A percentile compares a stretch with the other conserved stretches of the same genome.
These are phyloP conservation scores for Pseudocercospora fuligena DNA, from an alignment of 2,329 filamentous ascomycete genomes.

Conservation along the genomic window DNA sequence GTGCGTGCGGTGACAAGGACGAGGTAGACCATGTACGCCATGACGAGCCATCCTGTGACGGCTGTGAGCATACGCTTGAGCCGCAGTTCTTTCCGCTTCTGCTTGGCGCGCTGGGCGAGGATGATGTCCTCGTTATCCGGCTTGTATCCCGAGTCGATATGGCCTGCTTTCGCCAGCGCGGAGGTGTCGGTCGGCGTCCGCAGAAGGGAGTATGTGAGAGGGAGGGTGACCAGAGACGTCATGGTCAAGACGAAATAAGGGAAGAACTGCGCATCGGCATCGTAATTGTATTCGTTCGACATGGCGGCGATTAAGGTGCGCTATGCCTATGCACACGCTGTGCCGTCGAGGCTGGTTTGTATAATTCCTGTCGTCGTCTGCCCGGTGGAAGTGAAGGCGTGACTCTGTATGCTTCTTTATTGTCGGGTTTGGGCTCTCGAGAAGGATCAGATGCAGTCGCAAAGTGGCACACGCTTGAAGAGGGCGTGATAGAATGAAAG, in stretches of 20 bases:
- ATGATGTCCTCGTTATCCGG: constrained; percentile 84
- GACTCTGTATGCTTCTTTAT: neutral
- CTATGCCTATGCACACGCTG: constrained; percentile 20
- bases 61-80: constrained; percentile 82
- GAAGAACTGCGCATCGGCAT: constrained; percentile 98
- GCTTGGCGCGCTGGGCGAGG: constrained; percentile 78
- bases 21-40: constrained; percentile 90
- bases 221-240: constrained; percentile 82
- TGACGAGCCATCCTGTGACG: constrained; percentile 76
- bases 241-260: constrained; percentile 97
- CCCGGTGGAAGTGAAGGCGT: neutral
- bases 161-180: constrained; percentile 78
- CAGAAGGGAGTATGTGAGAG: constrained; percentile 86
- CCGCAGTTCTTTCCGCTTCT: constrained; percentile 87
- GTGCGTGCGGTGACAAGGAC: constrained; percentile 78
- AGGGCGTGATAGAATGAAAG: neutral
- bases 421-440: neutral
- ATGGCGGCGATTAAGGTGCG: constrained; percentile 58
- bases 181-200: constrained; percentile 69
- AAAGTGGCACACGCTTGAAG: neutral
- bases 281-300: constrained; percentile 97
- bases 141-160: constrained; percentile 80
- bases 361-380: neutral
- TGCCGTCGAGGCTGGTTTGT: neutral
- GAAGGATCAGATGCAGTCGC: neutral